Base-by-base conservation (phyloP, 306 rosid species). In the Dalbergia cochinchinensis region DNA sequence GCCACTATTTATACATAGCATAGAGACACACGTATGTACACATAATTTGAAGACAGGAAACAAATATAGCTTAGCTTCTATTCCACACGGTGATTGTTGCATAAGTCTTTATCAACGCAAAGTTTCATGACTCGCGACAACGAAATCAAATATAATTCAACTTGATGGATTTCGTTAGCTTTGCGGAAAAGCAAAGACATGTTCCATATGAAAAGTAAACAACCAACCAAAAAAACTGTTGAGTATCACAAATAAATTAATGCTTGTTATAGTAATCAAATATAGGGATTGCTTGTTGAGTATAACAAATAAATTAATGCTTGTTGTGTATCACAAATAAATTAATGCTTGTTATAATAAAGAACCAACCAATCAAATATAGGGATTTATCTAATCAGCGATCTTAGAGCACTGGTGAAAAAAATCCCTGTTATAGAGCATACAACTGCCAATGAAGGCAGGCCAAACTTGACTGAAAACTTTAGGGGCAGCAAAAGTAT, bases 131-230 rank as follows among this genome's bases (percentile, higher is more conserved):
- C 9, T 66, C 34, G 13, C 22, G 58, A 51, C 74, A 67, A 77
- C 47, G 15, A 67, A 66, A 77, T 78, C 75, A 78, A 67, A 61
- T 31, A 75, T 45, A 45, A 31, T 44, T 74, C 60, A 74, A 45
- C 47, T 44, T 7, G 5, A 2, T 73, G 58, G 67, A 39, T 73
- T 57, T 57, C 22, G 3, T 57, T 15, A 41, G 20, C 78, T 73
- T 58, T 9, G 65, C 13, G 26, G 22, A 57, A 59, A 19, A 57
- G 42, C 68, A 41, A 41, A 73, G 14, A 41, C 57, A 57, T n/a
- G 55, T 39, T 41, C 78, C 78, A 16, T 34, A 58, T 12, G 14
- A 58, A 73, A 57, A 37, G 50, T 65, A 72, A 53, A 6, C 35
- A 4, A 73, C 11, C 18, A 16, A 72, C 37, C 65, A 19, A 35